Percentiles rank a stretch among this genome's conserved stretches.
Evolutionary conservation across 768 basidiomycete species (phyloP).

Genomic region (Auricularia sp.): DNA sequence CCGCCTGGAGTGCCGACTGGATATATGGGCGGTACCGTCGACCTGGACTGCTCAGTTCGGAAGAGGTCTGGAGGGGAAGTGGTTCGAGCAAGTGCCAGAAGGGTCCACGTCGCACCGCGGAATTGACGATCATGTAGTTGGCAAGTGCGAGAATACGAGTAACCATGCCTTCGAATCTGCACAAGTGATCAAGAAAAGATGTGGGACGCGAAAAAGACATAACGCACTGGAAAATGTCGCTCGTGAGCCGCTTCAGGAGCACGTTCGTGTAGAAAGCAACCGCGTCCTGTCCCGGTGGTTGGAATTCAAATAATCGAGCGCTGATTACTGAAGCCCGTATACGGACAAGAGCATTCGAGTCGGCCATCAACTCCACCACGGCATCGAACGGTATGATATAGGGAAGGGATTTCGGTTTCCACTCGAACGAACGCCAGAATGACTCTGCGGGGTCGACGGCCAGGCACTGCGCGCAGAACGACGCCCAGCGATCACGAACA

Average conservation of each 20-base stretch:
- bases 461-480: background rate
- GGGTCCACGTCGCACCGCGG: conserved; percentile 64
- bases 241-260: background rate
- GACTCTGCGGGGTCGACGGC: background rate
- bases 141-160: conserved; percentile 62
- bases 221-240: background rate
- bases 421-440: background rate
- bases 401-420: background rate
- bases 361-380: background rate
- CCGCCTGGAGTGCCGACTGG: conserved; percentile 46
- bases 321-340: too few relatives aligned
- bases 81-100: conserved; percentile 86
- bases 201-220: background rate
- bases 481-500: background rate
- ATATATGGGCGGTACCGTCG: conserved; percentile 19
- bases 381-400: background rate
- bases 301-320: too few relatives aligned
- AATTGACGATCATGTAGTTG: conserved; percentile 72
- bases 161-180: conserved; percentile 65
- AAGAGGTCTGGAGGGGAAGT: conserved; percentile 29
- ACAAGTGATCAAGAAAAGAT: background rate
- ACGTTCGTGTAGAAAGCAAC: background rate
- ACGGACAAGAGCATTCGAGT: background rate
- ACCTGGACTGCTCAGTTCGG: conserved; percentile 24
- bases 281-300: background rate